These are phyloP conservation scores for Aspergillus pseudonomiae DNA, from an alignment of 2,329 filamentous ascomycete species.

Conservation along the genomic window DNA sequence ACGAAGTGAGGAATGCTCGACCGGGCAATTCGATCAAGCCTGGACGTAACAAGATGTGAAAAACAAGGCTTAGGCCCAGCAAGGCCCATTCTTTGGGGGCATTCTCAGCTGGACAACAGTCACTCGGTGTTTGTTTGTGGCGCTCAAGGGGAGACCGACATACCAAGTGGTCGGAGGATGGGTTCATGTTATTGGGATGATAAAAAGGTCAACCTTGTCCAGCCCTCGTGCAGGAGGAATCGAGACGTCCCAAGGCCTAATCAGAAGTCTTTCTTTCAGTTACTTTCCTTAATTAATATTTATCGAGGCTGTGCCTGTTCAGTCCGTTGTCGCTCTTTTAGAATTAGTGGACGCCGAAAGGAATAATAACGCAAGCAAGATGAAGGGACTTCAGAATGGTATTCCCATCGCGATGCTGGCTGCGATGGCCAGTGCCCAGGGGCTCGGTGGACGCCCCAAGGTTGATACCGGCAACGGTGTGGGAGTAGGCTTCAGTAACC, in stretches of 20 bases:
- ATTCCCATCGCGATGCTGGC: slow-evolving; percentile 41
- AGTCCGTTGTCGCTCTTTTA: slow-evolving; percentile 19
- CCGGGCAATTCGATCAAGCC: neutral
- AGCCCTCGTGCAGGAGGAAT: neutral
- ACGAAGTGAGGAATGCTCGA: neutral
- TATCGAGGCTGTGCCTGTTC: slow-evolving; percentile 6
- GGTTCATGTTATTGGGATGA: slow-evolving; percentile 4
- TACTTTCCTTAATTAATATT: slow-evolving; percentile 13
- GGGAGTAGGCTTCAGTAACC: neutral
- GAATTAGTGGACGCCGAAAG: neutral
- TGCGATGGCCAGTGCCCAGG: slow-evolving; percentile 32
- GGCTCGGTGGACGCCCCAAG: slow-evolving; percentile 14
- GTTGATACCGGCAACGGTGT: slow-evolving; percentile 3
- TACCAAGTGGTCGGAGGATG: slow-evolving; percentile 3
- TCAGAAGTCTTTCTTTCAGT: neutral
- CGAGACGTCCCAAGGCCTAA: neutral
- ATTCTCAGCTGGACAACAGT: slow-evolving; percentile 17
- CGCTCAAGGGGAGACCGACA: slow-evolving; percentile 8
- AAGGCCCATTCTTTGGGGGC: slow-evolving; percentile 19
- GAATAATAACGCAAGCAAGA: slow-evolving; percentile 18
- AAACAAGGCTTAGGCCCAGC: neutral
- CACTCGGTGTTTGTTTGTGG: slow-evolving; percentile 16
- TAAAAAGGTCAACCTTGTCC: slow-evolving; percentile 21
- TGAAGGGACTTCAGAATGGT: slow-evolving; percentile 41
- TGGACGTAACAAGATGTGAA: neutral